Percentiles rank a stretch among this genome's conserved stretches.
Conservation (phyloP, 805 yeast species). For the Yarrowia hollandica region DNA sequence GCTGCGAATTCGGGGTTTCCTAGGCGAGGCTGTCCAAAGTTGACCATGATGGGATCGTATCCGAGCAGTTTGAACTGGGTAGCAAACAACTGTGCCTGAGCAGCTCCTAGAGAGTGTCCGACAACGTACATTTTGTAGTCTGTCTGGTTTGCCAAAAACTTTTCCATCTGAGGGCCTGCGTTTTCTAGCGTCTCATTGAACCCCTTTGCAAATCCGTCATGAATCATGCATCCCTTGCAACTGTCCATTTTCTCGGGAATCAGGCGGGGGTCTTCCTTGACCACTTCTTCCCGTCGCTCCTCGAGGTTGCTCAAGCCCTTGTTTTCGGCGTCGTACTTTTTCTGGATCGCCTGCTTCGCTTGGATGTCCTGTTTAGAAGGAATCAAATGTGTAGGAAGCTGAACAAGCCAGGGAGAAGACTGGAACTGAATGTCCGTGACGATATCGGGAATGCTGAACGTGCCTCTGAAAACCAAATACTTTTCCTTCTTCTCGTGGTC, state of each 20-base stretch:
- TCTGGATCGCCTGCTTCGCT: background rate
- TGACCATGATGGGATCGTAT: constrained; percentile 1
- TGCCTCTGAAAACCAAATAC: constrained; percentile 13
- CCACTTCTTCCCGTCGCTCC: background rate
- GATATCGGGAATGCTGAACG: constrained; percentile 6
- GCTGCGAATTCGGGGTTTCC: constrained; percentile 19
- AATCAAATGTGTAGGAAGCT: background rate
- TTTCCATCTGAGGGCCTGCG: background rate
- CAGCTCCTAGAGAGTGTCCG: constrained; percentile 28
- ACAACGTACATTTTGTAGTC: constrained; percentile 10
- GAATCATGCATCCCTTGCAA: background rate
- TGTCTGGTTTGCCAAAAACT: background rate
- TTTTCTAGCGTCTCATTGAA: background rate
- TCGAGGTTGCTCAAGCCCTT: background rate
- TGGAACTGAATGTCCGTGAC: constrained; percentile 11
- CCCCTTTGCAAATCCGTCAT: constrained; percentile 1
- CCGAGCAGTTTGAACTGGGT: constrained; percentile 2
- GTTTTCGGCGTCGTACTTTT: background rate
- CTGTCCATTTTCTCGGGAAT: background rate
- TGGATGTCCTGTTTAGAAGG: background rate
- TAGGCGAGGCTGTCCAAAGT: constrained; percentile 3
- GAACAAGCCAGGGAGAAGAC: background rate
- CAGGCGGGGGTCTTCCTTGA: background rate
- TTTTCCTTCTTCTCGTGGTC: constrained; percentile 17
- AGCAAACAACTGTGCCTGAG: constrained; percentile 12